phyloP scores from a whole-genome alignment of 305 asterid genomes.

The Solanum hybrid region DNA sequence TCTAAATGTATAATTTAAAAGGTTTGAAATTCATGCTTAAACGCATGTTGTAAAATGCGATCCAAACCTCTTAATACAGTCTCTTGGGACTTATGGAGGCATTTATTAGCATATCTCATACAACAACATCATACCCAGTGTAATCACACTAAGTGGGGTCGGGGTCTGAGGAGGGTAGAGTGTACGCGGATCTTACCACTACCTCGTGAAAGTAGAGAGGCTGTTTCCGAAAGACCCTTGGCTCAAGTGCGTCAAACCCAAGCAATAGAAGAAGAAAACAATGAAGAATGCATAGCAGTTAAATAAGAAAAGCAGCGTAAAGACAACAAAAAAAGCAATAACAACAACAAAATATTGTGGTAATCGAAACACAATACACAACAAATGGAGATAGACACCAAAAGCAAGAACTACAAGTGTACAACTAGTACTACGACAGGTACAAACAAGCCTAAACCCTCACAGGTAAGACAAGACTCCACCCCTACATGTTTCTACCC shows the following conservation, averaged over 20 bases:
- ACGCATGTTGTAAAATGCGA: neutral
- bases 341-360: neutral
- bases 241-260: neutral
- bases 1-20: neutral
- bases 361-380: neutral
- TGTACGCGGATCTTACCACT: neutral
- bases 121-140: neutral
- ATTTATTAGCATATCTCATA: neutral
- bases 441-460: neutral
- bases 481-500: neutral
- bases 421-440: neutral
- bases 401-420: neutral
- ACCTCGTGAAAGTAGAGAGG: neutral
- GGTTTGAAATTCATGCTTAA: neutral
- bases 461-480: neutral
- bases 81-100: neutral
- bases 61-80: neutral
- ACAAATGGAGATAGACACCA: neutral
- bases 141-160: neutral
- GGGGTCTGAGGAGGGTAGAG: neutral
- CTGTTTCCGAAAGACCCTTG: neutral
- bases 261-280: neutral
- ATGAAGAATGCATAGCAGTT: neutral
- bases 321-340: neutral
- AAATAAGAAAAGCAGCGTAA: neutral